Base-by-base conservation (phyloP, 169 alveolate genomes). In the Besnoitia besnoiti region DNA sequence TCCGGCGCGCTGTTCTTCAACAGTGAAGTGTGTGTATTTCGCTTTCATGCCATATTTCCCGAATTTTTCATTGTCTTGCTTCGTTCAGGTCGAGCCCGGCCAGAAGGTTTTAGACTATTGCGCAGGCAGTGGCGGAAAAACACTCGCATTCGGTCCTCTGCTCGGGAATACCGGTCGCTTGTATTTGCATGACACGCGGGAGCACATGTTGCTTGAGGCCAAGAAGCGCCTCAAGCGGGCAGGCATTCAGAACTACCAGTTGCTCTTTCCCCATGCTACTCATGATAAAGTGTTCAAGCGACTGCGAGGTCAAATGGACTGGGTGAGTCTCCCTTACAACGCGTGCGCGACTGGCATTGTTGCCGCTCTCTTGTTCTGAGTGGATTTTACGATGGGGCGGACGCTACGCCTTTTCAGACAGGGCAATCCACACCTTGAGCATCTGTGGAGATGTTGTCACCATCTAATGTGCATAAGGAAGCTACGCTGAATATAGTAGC, bases 61-160 rank as follows among this genome's bases (percentile, higher is more conserved):
- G 73, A 55, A 21, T 2, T 21, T 55, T 21, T 3, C 0, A 8
- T 55, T 55, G 7, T 24, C 0, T 55, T 77, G 33, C 40, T 44
- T 96, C 35, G 84, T 91, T 50, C 96, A 98, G 94, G 98, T 97
- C 10, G 95, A 97, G 80, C 98, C 99, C 35, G 98, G 99, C 7
- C 96, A 98, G 61, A 96, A 96, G 75, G 98, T 98, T 39, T 93
- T 98, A 82, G 99, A 98, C 95, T 98, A 94, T 96, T 98, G 99
- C 93, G 98, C 98, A 16, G 99, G 99, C 10, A 92, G 99, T 35
- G 99, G 99, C 10, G 99, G 99, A 27, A 98, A 98, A 92, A 76
- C 99, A 12, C 94, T 98, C 50, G 98, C 98, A 24, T 97, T 98
- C 94, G 99, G 98, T 27, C 98, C 97, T 39, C 90, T 89, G 67